Evolutionary conservation across 1,284 basidiomycete species (phyloP), one percentile per base, ranked within the genome.

Genomic region (Anthracocystis panici-leucophaei): DNA sequence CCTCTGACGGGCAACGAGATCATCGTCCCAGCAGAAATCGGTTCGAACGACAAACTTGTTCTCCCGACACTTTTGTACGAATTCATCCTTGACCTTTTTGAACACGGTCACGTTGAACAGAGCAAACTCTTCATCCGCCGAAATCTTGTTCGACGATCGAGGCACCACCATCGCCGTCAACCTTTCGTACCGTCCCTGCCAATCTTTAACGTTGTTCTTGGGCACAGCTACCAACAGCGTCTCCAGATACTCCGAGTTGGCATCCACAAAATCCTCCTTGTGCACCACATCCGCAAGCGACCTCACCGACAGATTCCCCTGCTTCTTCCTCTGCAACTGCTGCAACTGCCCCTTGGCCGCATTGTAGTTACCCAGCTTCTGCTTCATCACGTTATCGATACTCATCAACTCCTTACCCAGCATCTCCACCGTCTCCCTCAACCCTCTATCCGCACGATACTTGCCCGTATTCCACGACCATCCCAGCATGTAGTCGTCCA

Each of bases 311-410:
- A 99, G 90, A 85, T 98, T 98, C 3, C 97, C 97, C 93, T 90
- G 91, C 88, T 93, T 93, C 89, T 95, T 97, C 75, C 96, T 91
- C 85, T 97, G 94, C 88, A 98, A 91, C 83, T 94, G 92, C n/a
- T 91, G 91, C 65, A 99, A 88, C 49, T 93, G 91, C 0, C 95
- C 94, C 86, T 99, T 99, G 57, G 95, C 93, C 21, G 96, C 88
- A 83, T 95, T 96, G 87, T 99, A 99, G 81, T 91, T 91, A 81
- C 91, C 92, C 35, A 95, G 87, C 86, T 97, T 97, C 65, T 91
- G 88, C 88, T 87, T 86, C 80, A 87, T 87, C 7, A 86, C 85
- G 56, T 84, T 85, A 62, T 87, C 87, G 71, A 87, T 84, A 23
- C 81, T 80, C 14, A 68, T 75, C 46, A 86, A 75, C 62, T 86